A percentile compares a stretch with the other conserved stretches of the same genome.
phyloP scores from a whole-genome alignment of 2,329 filamentous ascomycete genomes.

The Colletotrichum lini region DNA sequence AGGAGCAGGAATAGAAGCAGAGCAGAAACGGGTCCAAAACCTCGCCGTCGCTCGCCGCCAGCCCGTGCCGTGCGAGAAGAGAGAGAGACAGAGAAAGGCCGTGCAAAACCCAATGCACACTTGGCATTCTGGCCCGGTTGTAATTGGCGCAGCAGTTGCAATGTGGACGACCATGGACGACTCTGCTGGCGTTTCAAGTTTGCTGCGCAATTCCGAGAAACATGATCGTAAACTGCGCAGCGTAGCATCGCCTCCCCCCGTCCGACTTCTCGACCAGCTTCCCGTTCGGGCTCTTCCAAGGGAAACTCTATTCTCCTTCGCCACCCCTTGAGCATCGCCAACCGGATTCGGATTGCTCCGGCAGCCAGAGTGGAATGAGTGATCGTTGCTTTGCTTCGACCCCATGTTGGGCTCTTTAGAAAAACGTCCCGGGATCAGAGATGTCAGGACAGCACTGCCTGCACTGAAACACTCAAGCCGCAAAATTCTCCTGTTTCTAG shows the following conservation, averaged over 20 bases:
- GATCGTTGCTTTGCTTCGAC: neutral
- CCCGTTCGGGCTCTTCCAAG: neutral
- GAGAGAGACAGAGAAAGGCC: neutral
- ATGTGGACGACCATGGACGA: constrained; percentile 8
- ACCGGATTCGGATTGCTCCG: neutral
- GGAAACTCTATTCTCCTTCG: neutral
- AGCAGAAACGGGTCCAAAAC: constrained; percentile 6
- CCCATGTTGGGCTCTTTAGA: constrained; percentile 14
- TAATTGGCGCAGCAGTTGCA: constrained; percentile 8
- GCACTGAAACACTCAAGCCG: neutral
- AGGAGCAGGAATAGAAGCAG: constrained; percentile 9
- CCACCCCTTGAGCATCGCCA: neutral
- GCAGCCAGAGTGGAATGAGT: constrained; percentile 1
- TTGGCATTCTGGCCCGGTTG: constrained; percentile 19
- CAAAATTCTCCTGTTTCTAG: constrained; percentile 2
- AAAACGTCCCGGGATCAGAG: neutral
- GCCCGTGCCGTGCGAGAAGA: neutral
- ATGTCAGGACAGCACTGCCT: too few species aligned
- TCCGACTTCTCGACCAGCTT: too few species aligned
- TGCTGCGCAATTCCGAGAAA: constrained; percentile 9
- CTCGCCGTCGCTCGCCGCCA: neutral
- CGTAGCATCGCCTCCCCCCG: neutral
- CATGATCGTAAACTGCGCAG: neutral
- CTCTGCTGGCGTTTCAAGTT: constrained; percentile 26
- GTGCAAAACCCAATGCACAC: constrained; percentile 25